Evolutionary conservation across 73 alveolate genomes (phyloP).

Genomic region (Blepharisma japonicum): DNA sequence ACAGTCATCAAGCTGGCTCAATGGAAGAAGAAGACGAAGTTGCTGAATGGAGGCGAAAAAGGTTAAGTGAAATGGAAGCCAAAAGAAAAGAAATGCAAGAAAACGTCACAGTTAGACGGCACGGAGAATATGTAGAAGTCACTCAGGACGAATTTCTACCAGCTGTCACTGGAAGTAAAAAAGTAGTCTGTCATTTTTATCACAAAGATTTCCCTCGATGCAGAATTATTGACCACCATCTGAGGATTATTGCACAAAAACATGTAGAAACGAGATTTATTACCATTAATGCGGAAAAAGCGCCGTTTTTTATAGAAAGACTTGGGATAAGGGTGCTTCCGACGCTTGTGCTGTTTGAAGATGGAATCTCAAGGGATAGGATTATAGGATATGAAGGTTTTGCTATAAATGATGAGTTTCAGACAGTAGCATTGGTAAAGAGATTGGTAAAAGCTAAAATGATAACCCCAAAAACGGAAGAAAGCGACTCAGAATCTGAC

Average conservation of each 20-base stretch:
- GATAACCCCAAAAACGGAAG: slow-evolving; percentile 68
- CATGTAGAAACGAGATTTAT: slow-evolving; percentile 92
- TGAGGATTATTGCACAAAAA: slow-evolving; percentile 74
- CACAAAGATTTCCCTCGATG: slow-evolving; percentile 98
- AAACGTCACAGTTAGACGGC: slow-evolving; percentile 69
- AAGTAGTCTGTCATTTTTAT: slow-evolving; percentile 92
- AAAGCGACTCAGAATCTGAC: slow-evolving; percentile 56
- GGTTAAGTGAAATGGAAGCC: slow-evolving; percentile 76
- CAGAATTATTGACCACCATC: slow-evolving; percentile 91
- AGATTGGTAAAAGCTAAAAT: slow-evolving; percentile 54
- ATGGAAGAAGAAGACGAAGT: slow-evolving; percentile 84
- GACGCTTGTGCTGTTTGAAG: slow-evolving; percentile 77
- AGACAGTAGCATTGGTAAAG: slow-evolving; percentile 62
- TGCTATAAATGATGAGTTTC: slow-evolving; percentile 89
- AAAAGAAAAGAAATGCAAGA: slow-evolving; percentile 66
- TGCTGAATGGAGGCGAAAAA: slow-evolving; percentile 81
- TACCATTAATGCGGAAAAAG: slow-evolving; percentile 87
- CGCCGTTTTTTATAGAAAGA: slow-evolving; percentile 92
- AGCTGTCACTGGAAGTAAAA: slow-evolving; percentile 73
- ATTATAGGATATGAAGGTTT: slow-evolving; percentile 93
- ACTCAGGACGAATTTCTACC: slow-evolving; percentile 93
- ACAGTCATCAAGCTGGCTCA: slow-evolving; percentile 48
- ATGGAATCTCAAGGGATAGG: slow-evolving; percentile 90
- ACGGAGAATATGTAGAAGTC: slow-evolving; percentile 94
- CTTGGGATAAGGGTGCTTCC: slow-evolving; percentile 91